These are phyloP conservation scores for Elsinoe ampelina DNA, from an alignment of 2,329 filamentous ascomycete genomes.

Conservation along the genomic window DNA sequence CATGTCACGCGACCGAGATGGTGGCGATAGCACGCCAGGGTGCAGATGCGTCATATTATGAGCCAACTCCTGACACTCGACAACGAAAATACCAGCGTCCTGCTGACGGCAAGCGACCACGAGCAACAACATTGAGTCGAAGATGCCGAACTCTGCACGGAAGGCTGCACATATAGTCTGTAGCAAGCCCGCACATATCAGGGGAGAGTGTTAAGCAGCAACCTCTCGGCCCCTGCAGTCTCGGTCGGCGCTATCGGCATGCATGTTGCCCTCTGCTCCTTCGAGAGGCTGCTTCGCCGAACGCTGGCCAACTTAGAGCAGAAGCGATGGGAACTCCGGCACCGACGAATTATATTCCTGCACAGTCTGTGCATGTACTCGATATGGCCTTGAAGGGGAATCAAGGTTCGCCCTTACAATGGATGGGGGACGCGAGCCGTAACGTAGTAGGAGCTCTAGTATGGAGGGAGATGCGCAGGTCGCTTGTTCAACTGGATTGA, in stretches of 20 bases:
- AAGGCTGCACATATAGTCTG: too few relatives aligned
- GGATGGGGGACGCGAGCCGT: neutral
- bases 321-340: too few relatives aligned
- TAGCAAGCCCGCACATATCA: too few relatives aligned
- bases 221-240: too few relatives aligned
- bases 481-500: neutral
- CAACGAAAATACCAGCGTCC: neutral
- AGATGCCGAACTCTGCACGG: neutral
- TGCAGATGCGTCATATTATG: conserved; percentile 58
- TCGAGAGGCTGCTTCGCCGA: too few relatives aligned
- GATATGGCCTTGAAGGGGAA: too few relatives aligned
- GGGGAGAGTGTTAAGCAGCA: too few relatives aligned
- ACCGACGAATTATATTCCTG: too few relatives aligned
- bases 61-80: conserved; percentile 12
- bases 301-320: too few relatives aligned
- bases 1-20: conserved; percentile 38
- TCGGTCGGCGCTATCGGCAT: too few relatives aligned
- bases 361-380: too few relatives aligned
- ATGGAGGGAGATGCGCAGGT: neutral
- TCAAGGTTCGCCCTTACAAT: neutral
- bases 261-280: too few relatives aligned
- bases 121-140: neutral
- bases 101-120: neutral
- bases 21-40: conserved; percentile 47
- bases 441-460: neutral